phyloP scores from a whole-genome alignment of 495 filamentous ascomycete species.

The Neurospora terricola region DNA sequence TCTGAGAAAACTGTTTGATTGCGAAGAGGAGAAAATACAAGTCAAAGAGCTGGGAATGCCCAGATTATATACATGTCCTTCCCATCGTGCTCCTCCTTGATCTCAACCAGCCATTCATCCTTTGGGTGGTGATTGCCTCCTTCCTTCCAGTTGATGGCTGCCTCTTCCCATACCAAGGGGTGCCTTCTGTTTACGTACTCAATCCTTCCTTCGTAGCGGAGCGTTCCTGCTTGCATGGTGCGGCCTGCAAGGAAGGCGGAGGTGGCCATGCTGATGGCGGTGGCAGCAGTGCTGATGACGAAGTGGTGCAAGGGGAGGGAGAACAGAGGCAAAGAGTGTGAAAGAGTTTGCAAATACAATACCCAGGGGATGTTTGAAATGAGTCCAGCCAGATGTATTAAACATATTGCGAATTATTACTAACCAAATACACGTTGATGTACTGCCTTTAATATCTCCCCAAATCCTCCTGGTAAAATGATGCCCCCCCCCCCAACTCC shows the following conservation, averaged over 20 bases:
- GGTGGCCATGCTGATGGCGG: background rate
- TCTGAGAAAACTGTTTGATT: background rate
- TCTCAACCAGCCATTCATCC: background rate
- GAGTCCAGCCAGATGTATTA: background rate
- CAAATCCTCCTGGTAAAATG: background rate
- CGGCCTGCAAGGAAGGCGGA: background rate
- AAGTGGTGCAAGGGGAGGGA: background rate
- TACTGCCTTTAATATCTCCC: background rate
- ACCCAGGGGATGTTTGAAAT: too few relatives aligned
- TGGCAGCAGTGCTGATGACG: background rate
- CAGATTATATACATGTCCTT: background rate
- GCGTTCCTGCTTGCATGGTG: background rate
- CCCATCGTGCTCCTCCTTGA: background rate
- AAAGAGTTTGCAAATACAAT: too few relatives aligned
- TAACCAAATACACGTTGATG: background rate
- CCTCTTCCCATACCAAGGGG: background rate
- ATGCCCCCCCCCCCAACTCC: background rate
- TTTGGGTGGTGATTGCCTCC: background rate
- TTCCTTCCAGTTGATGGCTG: background rate
- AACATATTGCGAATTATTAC: background rate
- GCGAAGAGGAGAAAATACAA: background rate
- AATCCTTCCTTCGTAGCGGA: background rate
- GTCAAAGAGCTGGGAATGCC: background rate
- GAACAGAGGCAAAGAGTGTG: too few relatives aligned
- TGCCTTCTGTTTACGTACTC: background rate